Conservation (phyloP, 352 stramenopile genomes). For the Pythium volutum region DNA sequence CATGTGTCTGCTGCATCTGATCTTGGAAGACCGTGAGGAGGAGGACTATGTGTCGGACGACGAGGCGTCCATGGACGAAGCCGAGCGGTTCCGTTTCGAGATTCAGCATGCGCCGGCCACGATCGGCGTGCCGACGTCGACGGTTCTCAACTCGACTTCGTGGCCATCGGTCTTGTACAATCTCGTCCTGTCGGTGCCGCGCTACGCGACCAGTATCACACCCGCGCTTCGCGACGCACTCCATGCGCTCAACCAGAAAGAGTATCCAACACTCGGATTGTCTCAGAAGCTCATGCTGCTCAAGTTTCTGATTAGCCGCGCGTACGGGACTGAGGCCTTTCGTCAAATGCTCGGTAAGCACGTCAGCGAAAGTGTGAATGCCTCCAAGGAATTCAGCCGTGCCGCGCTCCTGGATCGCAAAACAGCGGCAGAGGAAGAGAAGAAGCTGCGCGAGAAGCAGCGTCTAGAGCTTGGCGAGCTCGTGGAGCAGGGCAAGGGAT, state of each 20-base stretch:
- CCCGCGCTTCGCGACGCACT: constrained; percentile 44
- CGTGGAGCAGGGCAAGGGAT: constrained; percentile 50
- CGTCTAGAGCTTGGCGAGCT: constrained; percentile 51
- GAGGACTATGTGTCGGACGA: constrained; percentile 87
- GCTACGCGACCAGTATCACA: constrained; percentile 50
- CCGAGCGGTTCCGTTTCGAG: constrained; percentile 78
- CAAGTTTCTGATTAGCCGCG: constrained; percentile 59
- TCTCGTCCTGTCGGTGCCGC: constrained; percentile 65
- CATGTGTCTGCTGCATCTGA: constrained; percentile 80
- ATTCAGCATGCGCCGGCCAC: constrained; percentile 77
- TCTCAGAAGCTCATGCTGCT: constrained; percentile 70
- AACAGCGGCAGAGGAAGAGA: constrained; percentile 72
- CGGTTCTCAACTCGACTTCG: constrained; percentile 80
- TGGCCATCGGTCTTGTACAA: constrained; percentile 75
- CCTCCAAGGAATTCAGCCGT: constrained; percentile 76
- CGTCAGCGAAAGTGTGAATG: constrained; percentile 48
- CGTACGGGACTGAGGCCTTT: constrained; percentile 65
- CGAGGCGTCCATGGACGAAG: constrained; percentile 74
- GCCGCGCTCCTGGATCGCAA: constrained; percentile 61
- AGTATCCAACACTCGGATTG: constrained; percentile 55
- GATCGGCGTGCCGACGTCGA: constrained; percentile 68
- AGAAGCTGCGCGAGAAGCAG: constrained; percentile 76
- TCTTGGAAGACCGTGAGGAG: constrained; percentile 77
- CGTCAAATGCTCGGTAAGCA: constrained; percentile 57
- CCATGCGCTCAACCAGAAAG: constrained; percentile 35